Conservation (phyloP, 1,284 basidiomycete species). For the Moesziomyces aphidis region DNA sequence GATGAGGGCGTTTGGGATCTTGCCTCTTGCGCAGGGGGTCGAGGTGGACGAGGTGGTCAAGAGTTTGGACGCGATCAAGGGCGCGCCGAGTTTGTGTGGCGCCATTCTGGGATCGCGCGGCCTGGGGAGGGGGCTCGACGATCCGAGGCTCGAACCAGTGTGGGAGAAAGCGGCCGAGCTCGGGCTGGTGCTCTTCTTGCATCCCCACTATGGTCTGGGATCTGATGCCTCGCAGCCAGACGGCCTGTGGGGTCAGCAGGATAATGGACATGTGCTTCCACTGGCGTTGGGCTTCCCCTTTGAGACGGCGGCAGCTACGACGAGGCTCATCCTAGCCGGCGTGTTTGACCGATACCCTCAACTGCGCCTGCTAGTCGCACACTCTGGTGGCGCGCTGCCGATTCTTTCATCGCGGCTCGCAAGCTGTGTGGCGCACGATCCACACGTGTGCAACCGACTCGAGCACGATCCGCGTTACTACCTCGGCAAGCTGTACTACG, state of each 20-base stretch:
- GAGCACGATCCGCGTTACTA: conserved; percentile 81
- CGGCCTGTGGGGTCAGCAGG: conserved; percentile 75
- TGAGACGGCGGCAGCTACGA: conserved; percentile 84
- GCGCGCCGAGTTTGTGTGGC: conserved; percentile 71
- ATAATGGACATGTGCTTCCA: conserved; percentile 86
- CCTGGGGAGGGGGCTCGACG: conserved; percentile 82
- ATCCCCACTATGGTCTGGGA: conserved; percentile 40
- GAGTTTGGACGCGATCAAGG: conserved; percentile 76
- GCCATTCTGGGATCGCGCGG: conserved; percentile 84
- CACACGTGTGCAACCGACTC: conserved; percentile 78
- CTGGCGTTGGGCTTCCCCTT: conserved; percentile 87
- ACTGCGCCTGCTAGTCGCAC: conserved; percentile 81
- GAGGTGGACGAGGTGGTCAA: conserved; percentile 73
- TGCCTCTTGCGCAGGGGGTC: conserved; percentile 80
- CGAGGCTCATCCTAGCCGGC: conserved; percentile 82
- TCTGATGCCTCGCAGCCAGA: conserved; percentile 10
- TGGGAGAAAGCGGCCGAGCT: conserved; percentile 73
- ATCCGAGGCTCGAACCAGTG: conserved; percentile 76
- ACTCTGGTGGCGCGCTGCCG: conserved; percentile 84
- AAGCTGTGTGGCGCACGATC: conserved; percentile 85
- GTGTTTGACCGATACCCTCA: conserved; percentile 80
- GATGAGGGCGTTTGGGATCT: conserved; percentile 83
- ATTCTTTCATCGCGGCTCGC: conserved; percentile 81
- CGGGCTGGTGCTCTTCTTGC: conserved; percentile 34
- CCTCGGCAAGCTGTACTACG: conserved; percentile 80